Evolutionary conservation across 805 yeast genomes (phyloP).

Genomic region (Ogataea haglerorum): DNA sequence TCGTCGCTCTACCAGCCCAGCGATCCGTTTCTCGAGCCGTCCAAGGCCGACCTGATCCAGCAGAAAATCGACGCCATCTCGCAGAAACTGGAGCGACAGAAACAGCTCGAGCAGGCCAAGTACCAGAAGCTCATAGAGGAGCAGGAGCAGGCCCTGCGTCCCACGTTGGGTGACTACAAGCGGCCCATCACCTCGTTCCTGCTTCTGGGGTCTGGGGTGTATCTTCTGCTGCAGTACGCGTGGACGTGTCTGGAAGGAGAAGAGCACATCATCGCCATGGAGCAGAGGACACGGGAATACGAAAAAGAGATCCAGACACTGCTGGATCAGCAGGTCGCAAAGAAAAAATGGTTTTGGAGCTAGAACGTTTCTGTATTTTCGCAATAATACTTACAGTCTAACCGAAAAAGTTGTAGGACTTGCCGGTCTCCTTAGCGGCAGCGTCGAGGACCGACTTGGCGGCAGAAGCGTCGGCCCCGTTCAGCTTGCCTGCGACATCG

Average conservation of each 20-base stretch:
- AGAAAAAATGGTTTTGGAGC: conserved; percentile 20
- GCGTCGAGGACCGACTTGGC: conserved; percentile 60
- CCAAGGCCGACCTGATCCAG: conserved; percentile 30
- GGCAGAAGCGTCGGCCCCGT: conserved; percentile 49
- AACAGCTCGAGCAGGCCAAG: conserved; percentile 21
- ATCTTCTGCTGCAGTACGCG: conserved; percentile 30
- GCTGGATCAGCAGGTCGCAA: conserved; percentile 24
- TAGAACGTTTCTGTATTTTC: conserved; percentile 2
- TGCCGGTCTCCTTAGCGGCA: conserved; percentile 50
- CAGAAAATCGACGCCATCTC: conserved; percentile 26
- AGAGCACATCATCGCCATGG: conserved; percentile 24
- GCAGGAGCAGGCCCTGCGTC: conserved; percentile 24
- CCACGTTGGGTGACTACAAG: conserved; percentile 32
- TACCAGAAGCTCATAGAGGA: conserved; percentile 16
- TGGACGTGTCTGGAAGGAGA: conserved; percentile 34
- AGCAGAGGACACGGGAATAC: conserved; percentile 20
- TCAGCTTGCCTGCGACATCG: conserved; percentile 67
- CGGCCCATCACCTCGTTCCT: conserved; percentile 33
- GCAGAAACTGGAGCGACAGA: conserved; percentile 22
- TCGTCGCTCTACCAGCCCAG: conserved; percentile 28
- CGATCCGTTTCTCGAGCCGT: conserved; percentile 29
- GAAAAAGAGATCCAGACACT: conserved; percentile 28
- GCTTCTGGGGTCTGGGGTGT: conserved; percentile 32
- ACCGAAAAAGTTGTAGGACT: conserved; percentile 17
- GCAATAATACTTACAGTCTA: conserved; percentile 1